Conservation (phyloP, 345 rosid species). For the Populus simonii region DNA sequence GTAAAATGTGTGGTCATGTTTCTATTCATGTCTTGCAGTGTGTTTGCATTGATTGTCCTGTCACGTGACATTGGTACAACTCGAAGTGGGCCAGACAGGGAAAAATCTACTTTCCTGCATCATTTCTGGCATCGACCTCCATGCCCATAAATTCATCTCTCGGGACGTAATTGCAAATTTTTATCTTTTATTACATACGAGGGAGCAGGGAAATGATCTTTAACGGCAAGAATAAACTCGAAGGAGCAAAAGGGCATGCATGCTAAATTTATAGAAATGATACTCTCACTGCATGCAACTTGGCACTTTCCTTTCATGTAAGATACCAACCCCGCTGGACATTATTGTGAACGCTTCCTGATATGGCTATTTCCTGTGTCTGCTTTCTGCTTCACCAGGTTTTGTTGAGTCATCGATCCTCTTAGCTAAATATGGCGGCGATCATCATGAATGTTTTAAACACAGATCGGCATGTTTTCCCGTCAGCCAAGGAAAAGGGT, state of each 20-base stretch:
- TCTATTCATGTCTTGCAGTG: not conserved
- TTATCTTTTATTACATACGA: not conserved
- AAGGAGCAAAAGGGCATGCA: not conserved
- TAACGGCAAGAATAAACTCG: not conserved
- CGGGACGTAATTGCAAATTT: not conserved
- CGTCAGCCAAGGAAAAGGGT: not conserved
- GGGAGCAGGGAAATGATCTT: not conserved
- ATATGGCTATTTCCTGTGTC: not conserved
- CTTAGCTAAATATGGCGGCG: not conserved
- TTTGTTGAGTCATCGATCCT: not conserved
- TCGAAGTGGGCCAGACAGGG: not conserved
- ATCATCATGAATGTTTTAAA: not conserved
- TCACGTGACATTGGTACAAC: too few species aligned
- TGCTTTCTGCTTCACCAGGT: not conserved
- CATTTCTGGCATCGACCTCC: not conserved
- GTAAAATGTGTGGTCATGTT: not conserved
- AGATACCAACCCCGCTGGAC: not conserved
- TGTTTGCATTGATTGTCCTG: not conserved
- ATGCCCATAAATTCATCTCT: not conserved
- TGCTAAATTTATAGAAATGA: not conserved
- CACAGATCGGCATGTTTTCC: not conserved
- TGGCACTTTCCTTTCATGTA: not conserved
- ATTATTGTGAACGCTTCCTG: not conserved
- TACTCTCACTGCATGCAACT: not conserved
- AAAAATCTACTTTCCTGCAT: not conserved